Conservation (phyloP, 1,284 basidiomycete genomes). For the Moesziomyces globuligerus region DNA sequence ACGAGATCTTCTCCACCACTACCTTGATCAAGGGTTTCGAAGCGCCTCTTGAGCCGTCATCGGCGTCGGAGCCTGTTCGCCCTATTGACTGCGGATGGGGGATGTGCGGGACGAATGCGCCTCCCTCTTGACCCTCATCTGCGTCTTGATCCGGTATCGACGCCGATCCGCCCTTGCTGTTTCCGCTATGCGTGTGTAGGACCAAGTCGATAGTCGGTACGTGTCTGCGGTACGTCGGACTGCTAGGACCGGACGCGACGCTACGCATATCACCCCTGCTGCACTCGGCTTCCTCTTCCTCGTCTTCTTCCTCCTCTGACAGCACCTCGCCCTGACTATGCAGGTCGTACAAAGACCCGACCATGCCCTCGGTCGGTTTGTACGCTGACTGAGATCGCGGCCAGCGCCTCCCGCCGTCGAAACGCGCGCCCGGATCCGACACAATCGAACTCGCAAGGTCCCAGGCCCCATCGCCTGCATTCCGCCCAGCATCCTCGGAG, state of each 20-base stretch:
- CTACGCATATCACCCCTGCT: neutral
- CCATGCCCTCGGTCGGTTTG: slow-evolving; percentile 16
- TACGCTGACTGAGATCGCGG: slow-evolving; percentile 12
- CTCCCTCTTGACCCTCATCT: neutral
- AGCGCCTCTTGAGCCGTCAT: neutral
- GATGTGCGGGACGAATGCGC: slow-evolving; percentile 24
- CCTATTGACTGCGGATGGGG: slow-evolving; percentile 17
- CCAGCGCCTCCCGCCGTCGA: slow-evolving; percentile 12
- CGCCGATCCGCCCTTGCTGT: neutral
- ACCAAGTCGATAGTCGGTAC: slow-evolving; percentile 30
- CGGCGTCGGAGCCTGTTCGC: neutral
- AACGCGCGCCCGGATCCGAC: slow-evolving; percentile 32
- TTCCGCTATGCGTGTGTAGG: slow-evolving; percentile 5
- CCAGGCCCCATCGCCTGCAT: neutral
- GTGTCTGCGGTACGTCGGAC: neutral
- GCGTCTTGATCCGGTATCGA: neutral
- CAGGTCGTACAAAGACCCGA: slow-evolving; percentile 29
- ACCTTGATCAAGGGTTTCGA: slow-evolving; percentile 28
- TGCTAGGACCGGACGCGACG: neutral
- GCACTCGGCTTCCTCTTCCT: slow-evolving; percentile 13
- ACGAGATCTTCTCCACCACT: slow-evolving; percentile 38
- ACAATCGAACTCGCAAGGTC: slow-evolving; percentile 43
- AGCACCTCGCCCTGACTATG: slow-evolving; percentile 28
- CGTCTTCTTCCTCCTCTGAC: slow-evolving; percentile 45
- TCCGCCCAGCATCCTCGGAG: slow-evolving; percentile 6